Evolutionary conservation across 1,284 basidiomycete genomes (phyloP).

Genomic region (Microbotryum silenes-acaulis): DNA sequence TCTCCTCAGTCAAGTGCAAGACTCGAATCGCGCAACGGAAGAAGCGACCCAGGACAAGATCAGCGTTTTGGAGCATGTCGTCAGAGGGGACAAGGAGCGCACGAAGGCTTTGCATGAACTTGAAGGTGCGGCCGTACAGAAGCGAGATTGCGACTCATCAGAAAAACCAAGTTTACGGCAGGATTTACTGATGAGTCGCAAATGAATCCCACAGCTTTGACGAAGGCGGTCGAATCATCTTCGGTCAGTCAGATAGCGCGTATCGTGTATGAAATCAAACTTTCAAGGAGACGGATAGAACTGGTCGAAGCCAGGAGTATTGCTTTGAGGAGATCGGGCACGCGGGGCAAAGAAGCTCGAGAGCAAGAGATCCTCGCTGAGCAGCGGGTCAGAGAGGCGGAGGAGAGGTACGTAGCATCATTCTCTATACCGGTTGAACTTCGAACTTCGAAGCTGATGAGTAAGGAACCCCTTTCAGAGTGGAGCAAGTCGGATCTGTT

Average conservation of each 20-base stretch:
- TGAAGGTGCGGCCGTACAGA: slow-evolving; percentile 33
- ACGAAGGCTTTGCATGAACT: slow-evolving; percentile 35
- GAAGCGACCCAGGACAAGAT: slow-evolving; percentile 13
- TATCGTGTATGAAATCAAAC: slow-evolving; percentile 34
- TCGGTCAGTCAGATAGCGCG: slow-evolving; percentile 31
- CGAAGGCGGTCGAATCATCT: slow-evolving; percentile 37
- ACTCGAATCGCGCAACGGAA: slow-evolving; percentile 35
- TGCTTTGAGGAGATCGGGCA: slow-evolving; percentile 53
- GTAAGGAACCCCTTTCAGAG: neutral
- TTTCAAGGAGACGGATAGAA: slow-evolving; percentile 40
- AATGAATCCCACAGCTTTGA: slow-evolving; percentile 28
- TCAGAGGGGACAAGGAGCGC: slow-evolving; percentile 41
- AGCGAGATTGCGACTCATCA: neutral
- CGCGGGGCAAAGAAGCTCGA: slow-evolving; percentile 54
- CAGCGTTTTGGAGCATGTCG: slow-evolving; percentile 40
- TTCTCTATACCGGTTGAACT: neutral
- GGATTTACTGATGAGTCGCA: neutral
- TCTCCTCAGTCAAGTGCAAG: slow-evolving; percentile 50
- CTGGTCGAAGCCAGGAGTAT: slow-evolving; percentile 50
- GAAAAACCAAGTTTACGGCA: neutral
- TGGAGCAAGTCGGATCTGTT: neutral
- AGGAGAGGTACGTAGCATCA: slow-evolving; percentile 34
- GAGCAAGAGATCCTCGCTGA: slow-evolving; percentile 52
- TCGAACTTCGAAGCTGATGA: too few species aligned
- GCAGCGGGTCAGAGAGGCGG: slow-evolving; percentile 40